phyloP scores from a whole-genome alignment of 768 basidiomycete species.

The Suillus luteus region DNA sequence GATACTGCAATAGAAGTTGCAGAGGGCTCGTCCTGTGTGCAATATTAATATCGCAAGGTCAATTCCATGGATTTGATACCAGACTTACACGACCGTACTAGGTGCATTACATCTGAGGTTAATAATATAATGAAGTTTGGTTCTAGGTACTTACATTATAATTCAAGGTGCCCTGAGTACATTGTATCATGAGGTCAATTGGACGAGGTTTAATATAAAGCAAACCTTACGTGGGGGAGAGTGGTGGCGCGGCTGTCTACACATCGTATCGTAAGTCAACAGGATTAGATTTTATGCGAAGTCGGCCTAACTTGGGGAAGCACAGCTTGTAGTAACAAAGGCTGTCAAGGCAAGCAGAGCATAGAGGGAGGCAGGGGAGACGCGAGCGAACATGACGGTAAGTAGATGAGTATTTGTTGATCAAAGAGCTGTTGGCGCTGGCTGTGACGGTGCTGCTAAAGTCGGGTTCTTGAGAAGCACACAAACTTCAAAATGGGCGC shows the following conservation, averaged over 20 bases:
- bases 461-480: background rate
- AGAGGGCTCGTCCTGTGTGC: no score
- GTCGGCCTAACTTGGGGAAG: background rate
- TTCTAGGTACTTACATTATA: no score
- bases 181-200: background rate
- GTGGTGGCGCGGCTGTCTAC: background rate
- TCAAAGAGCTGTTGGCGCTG: background rate
- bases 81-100: no score
- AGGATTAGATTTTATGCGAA: background rate
- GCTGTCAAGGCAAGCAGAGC: conserved; percentile 2
- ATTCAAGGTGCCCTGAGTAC: background rate
- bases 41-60: no score
- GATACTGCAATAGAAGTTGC: no score
- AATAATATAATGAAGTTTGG: no score
- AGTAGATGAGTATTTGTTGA: background rate
- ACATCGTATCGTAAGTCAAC: background rate
- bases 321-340: background rate
- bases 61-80: no score
- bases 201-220: background rate
- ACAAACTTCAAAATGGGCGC: background rate
- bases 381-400: conserved; percentile 9
- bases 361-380: conserved; percentile 5
- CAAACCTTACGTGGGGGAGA: background rate
- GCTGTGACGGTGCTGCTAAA: background rate
- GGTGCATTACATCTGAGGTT: no score